phyloP scores from a whole-genome alignment of 2,329 filamentous ascomycete genomes.

The Cryphonectria nitschkei region DNA sequence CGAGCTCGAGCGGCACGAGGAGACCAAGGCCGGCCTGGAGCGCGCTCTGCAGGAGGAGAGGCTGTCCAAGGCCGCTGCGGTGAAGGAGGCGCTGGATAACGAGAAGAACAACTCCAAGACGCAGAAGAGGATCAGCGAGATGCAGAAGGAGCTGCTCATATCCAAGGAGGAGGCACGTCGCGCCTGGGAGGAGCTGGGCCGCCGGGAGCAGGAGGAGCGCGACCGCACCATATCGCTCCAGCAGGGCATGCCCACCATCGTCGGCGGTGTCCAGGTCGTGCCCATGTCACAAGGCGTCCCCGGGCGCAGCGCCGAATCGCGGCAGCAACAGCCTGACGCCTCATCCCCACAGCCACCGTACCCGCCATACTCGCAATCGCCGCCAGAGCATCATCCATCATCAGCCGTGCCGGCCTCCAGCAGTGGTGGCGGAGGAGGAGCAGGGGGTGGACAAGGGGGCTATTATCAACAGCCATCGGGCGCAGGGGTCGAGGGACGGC shows the following conservation, averaged over 20 bases:
- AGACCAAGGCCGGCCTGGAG: constrained; percentile 81
- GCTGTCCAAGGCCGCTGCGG: constrained; percentile 67
- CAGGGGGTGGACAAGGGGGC: constrained; percentile 29
- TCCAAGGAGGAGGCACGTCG: constrained; percentile 94
- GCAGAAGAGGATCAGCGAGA: constrained; percentile 81
- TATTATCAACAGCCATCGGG: constrained; percentile 49
- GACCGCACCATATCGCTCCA: constrained; percentile 85
- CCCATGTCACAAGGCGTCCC: constrained; percentile 80
- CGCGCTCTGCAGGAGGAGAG: constrained; percentile 75
- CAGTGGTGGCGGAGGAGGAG: neutral
- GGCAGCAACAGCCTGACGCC: constrained; percentile 32
- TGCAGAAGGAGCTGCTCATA: constrained; percentile 90
- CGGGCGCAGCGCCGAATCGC: constrained; percentile 53
- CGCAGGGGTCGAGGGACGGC: constrained; percentile 46
- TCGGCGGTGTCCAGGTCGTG: constrained; percentile 93
- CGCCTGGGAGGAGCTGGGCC: constrained; percentile 95
- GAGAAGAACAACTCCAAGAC: constrained; percentile 70
- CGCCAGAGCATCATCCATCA: constrained; percentile 36
- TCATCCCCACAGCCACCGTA: constrained; percentile 32
- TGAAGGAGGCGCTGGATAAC: constrained; percentile 66
- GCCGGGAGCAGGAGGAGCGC: constrained; percentile 89
- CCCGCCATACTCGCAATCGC: constrained; percentile 35
- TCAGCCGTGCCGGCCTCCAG: constrained; percentile 43
- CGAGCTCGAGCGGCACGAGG: constrained; percentile 83
- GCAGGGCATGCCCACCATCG: constrained; percentile 83